Percentiles rank a stretch among this genome's conserved stretches.
These are phyloP conservation scores for Ophiognomonia clavigignenti-juglandacearum DNA, from an alignment of 2,329 filamentous ascomycete species.

Conservation along the genomic window DNA sequence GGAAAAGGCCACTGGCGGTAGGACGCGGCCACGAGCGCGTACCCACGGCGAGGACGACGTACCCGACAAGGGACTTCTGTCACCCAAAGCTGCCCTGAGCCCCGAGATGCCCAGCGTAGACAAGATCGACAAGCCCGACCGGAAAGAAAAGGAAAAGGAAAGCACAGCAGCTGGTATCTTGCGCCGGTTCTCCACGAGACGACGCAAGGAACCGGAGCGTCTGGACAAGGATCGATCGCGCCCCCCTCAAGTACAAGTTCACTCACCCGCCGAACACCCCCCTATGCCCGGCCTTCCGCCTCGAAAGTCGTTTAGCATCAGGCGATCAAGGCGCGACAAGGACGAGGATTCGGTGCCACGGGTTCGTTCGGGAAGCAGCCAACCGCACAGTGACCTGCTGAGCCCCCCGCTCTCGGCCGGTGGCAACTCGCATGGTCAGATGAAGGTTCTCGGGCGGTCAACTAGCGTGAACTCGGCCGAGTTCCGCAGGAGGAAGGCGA, in stretches of 20 bases:
- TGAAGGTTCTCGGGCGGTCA: slow-evolving; percentile 73
- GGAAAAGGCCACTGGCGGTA: slow-evolving; percentile 78
- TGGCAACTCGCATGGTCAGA: slow-evolving; percentile 49
- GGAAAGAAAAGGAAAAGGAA: slow-evolving; percentile 57
- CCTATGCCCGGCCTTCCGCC: slow-evolving; percentile 46
- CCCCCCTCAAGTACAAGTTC: slow-evolving; percentile 72
- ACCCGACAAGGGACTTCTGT: slow-evolving; percentile 45
- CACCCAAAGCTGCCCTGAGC: slow-evolving; percentile 14
- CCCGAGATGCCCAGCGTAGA: slow-evolving; percentile 23
- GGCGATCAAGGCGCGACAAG: slow-evolving; percentile 48
- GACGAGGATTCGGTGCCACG: slow-evolving; percentile 44
- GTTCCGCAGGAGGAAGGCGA: slow-evolving; percentile 58
- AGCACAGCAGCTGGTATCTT: slow-evolving; percentile 80
- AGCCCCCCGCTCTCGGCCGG: slow-evolving; percentile 65
- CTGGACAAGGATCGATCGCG: slow-evolving; percentile 61
- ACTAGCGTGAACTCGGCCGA: slow-evolving; percentile 91
- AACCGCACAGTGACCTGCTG: slow-evolving; percentile 72
- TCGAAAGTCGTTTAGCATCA: slow-evolving; percentile 86
- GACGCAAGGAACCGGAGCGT: slow-evolving; percentile 58
- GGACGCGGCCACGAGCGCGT: slow-evolving; percentile 77
- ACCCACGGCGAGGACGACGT: slow-evolving; percentile 95
- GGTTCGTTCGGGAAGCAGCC: slow-evolving; percentile 53
- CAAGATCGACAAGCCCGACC: slow-evolving; percentile 56
- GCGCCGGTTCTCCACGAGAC: slow-evolving; percentile 84
- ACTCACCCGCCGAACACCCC: slow-evolving; percentile 62